Evolutionary conservation across 1,284 basidiomycete genomes (phyloP), one percentile per base, ranked within the genome.

Genomic region (Neonothopanus nambi): DNA sequence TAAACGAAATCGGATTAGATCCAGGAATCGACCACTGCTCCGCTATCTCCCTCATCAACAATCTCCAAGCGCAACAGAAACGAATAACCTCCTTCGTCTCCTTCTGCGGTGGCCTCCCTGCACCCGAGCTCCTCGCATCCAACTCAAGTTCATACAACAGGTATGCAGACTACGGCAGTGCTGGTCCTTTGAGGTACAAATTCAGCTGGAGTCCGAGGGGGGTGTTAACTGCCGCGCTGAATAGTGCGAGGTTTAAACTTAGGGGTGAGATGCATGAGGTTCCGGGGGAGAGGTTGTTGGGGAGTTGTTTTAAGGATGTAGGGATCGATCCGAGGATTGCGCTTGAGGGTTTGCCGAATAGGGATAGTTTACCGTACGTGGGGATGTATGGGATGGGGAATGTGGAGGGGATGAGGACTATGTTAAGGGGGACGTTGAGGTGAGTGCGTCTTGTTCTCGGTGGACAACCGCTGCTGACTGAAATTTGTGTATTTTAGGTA

Each of bases 11-110:
- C 44, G 95, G 95, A 1, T 76, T 98, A 0, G 95, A 98, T 69
- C 95, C 95, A 0, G 95, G 95, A n/a, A 91, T 98, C 59, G 95
- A 98, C 70, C 95, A 97, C 65, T 89, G 90, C 67, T 93, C 91
- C 18, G 94, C 95, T 0, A 83, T 95, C 66, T 82, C 87, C 2
- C 76, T 97, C 30, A 74, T 95, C 30, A 74, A 79, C 51, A 71
- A 76, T 46, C 67, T 92, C 2, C 76, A 82, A 41, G 70, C 75
- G 1, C 73, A 88, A 60, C 76, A 78, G 12, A 87, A 88, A 65
- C 72, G 76, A 2, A 78, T 95, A 17, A 70, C 81, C 0, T 91
- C 91, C 0, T 98, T 97, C 70, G 85, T 87, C 1, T 95, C 93
- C 0, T 97, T 96, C 78, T 98, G 95, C 59, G 95, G 95, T 12